Percentiles rank a stretch among this genome's conserved stretches.
Conservation (phyloP, 306 rosid species). For the Vigna trinervia region DNA sequence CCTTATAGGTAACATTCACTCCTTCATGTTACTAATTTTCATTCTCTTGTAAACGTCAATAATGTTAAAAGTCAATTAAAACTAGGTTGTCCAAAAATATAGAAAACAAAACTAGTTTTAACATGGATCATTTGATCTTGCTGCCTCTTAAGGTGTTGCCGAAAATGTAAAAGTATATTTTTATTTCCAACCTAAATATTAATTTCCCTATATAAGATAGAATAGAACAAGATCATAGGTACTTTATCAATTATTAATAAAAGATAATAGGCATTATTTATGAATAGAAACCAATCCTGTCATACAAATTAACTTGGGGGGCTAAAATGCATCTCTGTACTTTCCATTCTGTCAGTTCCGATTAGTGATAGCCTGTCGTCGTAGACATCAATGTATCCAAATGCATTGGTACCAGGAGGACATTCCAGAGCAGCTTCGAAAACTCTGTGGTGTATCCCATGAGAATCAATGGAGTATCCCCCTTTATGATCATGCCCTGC, state of each 20-base stretch:
- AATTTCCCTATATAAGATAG: neutral
- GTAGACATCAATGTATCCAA: constrained; percentile 74
- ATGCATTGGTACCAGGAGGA: constrained; percentile 82
- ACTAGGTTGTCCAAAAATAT: no score
- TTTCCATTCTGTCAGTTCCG: constrained; percentile 68
- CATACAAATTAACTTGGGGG: constrained; percentile 46
- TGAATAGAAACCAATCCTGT: constrained; percentile 8
- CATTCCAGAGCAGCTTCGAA: constrained; percentile 95
- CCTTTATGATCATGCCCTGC: constrained; percentile 89
- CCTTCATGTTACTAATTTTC: no score
- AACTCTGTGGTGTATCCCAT: constrained; percentile 82
- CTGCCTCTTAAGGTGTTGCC: no score
- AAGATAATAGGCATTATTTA: constrained; percentile 32
- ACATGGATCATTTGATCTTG: no score
- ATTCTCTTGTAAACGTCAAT: no score
- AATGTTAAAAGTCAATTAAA: no score
- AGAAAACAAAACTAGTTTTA: no score
- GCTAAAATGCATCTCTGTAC: constrained; percentile 68
- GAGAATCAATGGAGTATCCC: constrained; percentile 77
- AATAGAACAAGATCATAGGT: no score
- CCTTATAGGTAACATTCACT: no score
- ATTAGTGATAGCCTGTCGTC: constrained; percentile 65
- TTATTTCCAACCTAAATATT: constrained; percentile 6
- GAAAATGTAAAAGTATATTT: no score
- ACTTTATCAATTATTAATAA: neutral